Conservation (phyloP, 2,329 filamentous ascomycete species). For the Paecilomyces fulvus region DNA sequence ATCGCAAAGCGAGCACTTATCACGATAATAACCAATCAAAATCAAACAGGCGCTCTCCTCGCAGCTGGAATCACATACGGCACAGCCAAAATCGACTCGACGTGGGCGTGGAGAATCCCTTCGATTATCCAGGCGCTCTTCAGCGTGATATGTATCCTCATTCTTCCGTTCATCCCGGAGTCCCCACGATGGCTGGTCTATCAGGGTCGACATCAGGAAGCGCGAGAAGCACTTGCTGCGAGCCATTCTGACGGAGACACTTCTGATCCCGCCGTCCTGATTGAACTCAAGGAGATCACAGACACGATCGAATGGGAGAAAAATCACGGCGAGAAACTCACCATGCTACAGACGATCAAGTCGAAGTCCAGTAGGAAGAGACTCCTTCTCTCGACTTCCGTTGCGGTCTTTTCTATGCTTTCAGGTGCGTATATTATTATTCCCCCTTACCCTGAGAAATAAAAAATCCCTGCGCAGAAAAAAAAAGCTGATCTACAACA, state of each 20-base stretch:
- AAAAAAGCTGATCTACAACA: conserved; percentile 13
- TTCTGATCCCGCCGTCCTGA: conserved; percentile 29
- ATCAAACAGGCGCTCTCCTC: conserved; percentile 30
- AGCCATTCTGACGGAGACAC: conserved; percentile 39
- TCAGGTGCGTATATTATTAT: neutral
- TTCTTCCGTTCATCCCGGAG: conserved; percentile 40
- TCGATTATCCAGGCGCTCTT: conserved; percentile 37
- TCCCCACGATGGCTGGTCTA: conserved; percentile 42
- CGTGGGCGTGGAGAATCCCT: conserved; percentile 41
- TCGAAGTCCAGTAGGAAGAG: conserved; percentile 29
- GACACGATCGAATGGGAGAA: conserved; percentile 41
- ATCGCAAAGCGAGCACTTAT: neutral
- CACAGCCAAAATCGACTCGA: conserved; percentile 34
- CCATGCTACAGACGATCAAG: conserved; percentile 28
- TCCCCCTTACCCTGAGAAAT: neutral
- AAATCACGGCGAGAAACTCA: conserved; percentile 30
- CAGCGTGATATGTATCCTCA: conserved; percentile 31
- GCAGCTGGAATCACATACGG: conserved; percentile 42
- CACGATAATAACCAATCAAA: neutral
- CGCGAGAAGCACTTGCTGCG: conserved; percentile 34
- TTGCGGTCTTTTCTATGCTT: conserved; percentile 20
- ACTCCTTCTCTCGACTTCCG: conserved; percentile 31
- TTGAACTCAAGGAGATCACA: conserved; percentile 40
- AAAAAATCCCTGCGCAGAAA: neutral
- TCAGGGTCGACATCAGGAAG: conserved; percentile 34